A percentile compares a stretch with the other conserved stretches of the same genome.
These are phyloP conservation scores for Aureobasidium sp. DNA, from an alignment of 2,329 filamentous ascomycete species.

Conservation along the genomic window DNA sequence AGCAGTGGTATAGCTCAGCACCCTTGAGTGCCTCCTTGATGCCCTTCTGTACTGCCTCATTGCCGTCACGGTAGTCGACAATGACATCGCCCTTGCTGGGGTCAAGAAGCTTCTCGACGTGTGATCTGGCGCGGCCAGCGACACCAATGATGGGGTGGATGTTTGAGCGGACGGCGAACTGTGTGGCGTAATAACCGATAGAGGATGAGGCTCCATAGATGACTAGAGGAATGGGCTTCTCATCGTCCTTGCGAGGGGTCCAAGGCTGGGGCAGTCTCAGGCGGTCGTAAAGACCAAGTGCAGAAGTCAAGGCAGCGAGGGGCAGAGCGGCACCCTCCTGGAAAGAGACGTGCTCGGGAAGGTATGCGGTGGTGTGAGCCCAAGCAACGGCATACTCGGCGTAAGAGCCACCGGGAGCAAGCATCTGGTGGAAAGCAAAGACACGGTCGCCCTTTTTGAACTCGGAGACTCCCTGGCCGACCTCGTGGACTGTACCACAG, in stretches of 20 bases:
- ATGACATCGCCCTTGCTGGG: slow-evolving; percentile 33
- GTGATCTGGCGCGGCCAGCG: slow-evolving; percentile 31
- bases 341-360: slow-evolving; percentile 42
- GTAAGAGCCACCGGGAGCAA: slow-evolving; percentile 43
- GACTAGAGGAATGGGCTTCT: slow-evolving; percentile 23
- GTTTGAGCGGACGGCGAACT: slow-evolving; percentile 31
- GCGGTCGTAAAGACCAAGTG: slow-evolving; percentile 36
- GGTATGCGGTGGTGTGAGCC: slow-evolving; percentile 49
- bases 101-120: slow-evolving; percentile 33
- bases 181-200: slow-evolving; percentile 35
- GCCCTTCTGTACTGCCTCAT: slow-evolving; percentile 41
- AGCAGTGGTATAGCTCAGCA: slow-evolving; percentile 42
- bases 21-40: slow-evolving; percentile 39
- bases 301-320: slow-evolving; percentile 39
- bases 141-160: slow-evolving; percentile 37
- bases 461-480: slow-evolving; percentile 48
- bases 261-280: slow-evolving; percentile 38
- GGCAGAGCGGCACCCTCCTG: slow-evolving; percentile 43
- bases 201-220: slow-evolving; percentile 36
- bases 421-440: slow-evolving; percentile 48
- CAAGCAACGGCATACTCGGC: slow-evolving; percentile 54
- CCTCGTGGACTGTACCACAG: slow-evolving; percentile 41
- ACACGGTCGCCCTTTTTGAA: slow-evolving; percentile 52
- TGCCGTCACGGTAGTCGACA: slow-evolving; percentile 48
- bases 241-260: slow-evolving; percentile 21